Evolutionary conservation across 139 green algal species (phyloP).

Genomic region (Volvox africanus): DNA sequence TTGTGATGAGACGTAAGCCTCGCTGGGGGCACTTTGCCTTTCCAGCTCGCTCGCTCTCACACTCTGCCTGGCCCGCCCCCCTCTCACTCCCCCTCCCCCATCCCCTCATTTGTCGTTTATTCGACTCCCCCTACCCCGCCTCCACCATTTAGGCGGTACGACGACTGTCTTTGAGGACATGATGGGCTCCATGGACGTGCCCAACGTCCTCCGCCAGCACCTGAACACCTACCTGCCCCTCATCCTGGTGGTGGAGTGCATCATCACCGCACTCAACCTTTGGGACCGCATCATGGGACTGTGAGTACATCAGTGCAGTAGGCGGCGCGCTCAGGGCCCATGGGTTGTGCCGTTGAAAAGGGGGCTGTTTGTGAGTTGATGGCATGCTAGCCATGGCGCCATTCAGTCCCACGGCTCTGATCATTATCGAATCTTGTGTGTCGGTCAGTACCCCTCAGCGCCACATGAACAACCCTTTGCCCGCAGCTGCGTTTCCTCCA

Average conservation of each 20-base stretch:
- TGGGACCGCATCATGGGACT: constrained; percentile 63
- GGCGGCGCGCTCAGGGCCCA: too few species aligned
- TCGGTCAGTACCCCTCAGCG: neutral
- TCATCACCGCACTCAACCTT: constrained; percentile 69
- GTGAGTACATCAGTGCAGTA: constrained; percentile 47
- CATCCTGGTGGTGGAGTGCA: constrained; percentile 76
- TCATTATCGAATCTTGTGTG: too few species aligned
- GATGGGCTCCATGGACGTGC: constrained; percentile 85
- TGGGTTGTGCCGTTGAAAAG: too few species aligned
- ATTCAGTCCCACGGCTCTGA: too few species aligned
- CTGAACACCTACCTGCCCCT: constrained; percentile 90
- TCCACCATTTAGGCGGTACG: neutral
- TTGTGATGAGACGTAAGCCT: too few species aligned
- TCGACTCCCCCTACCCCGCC: neutral
- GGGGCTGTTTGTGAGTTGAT: too few species aligned
- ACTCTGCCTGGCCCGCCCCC: too few species aligned
- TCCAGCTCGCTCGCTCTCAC: too few species aligned
- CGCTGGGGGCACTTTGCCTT: too few species aligned
- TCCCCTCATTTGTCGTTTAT: neutral
- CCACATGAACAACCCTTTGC: neutral
- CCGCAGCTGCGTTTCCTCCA: constrained; percentile 22
- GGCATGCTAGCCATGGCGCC: too few species aligned
- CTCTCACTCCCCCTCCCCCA: neutral
- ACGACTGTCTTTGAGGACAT: constrained; percentile 66
- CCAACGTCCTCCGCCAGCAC: constrained; percentile 70